Evolutionary conservation across 352 stramenopile species (phyloP).

Genomic region (Phytophthora nicotianae): DNA sequence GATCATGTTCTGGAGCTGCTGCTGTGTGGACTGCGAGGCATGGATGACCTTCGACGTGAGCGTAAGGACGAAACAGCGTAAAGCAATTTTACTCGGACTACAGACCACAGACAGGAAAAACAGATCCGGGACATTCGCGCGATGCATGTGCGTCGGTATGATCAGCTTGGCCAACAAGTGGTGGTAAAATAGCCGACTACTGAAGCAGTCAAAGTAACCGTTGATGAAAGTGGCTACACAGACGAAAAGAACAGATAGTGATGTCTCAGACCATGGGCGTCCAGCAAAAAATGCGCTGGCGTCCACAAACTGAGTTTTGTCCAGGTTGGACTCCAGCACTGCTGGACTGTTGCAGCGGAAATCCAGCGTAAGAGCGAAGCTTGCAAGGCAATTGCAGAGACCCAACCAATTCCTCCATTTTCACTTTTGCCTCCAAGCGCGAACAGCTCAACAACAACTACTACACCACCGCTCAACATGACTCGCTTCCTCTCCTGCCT

Average conservation of each 20-base stretch:
- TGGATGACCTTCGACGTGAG: neutral
- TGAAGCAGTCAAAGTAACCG: constrained; percentile 22
- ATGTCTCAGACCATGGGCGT: neutral
- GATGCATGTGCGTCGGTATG: constrained; percentile 7
- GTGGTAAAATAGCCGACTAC: constrained; percentile 8
- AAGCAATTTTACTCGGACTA: neutral
- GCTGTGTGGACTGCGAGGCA: constrained; percentile 43
- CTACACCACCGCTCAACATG: constrained; percentile 24
- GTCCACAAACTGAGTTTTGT: neutral
- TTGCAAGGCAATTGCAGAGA: neutral
- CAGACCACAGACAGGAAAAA: constrained; percentile 31
- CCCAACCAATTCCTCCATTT: constrained; percentile 7
- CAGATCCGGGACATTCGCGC: constrained; percentile 23
- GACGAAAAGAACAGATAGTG: neutral
- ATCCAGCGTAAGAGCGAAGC: constrained; percentile 4
- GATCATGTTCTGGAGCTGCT: constrained; percentile 72
- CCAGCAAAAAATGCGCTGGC: neutral
- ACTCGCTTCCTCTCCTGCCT: constrained; percentile 27
- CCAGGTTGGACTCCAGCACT: too few relatives aligned
- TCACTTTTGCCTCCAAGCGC: constrained; percentile 21
- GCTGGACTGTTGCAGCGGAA: neutral
- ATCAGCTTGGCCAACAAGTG: neutral
- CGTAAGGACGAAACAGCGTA: neutral
- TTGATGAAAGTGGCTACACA: constrained; percentile 12
- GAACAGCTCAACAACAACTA: constrained; percentile 15